Base-by-base conservation (phyloP, 495 filamentous ascomycete species). In the Penicillium longicatenatum region DNA sequence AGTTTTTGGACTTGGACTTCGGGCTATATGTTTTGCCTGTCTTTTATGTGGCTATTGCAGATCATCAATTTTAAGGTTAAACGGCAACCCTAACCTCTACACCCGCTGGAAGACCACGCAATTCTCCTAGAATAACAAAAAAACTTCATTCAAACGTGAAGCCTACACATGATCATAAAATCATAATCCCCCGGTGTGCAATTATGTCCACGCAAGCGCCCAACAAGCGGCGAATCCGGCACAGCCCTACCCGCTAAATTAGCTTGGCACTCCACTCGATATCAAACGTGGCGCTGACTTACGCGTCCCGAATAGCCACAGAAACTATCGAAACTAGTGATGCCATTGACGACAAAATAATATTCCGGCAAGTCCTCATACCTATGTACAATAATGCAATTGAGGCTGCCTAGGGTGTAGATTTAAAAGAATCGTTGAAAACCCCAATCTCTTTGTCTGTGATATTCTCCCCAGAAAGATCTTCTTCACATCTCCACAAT, bases 131-230 rank as follows among this genome's bases (percentile, higher is more conserved):
- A 10, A 14, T 35, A 12, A 35, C 2, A 14, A 12, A 1, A 14
- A 12, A 1, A 2, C 31, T 14, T 35, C 9, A 10, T 35, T 35
- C 31, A 14, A 35, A 35, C 12, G 12, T 14, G 9, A 35, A 4
- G 4, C 11, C 31, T 1, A 3, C 31, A 10, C 9, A 39, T 17
- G 6, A 16, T 17, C 7, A 0, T 6, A 30, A 29, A 48, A 48
- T 7, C 17, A 17, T 22, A 30, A 17, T 26, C 0, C 16, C 11
- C 3, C 21, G 14, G 14, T 16, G 5, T 19, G 17, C 16, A 26
- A 39, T n/a, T n/a, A 22, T 7, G 55, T 52, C 39, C 20, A 52
- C 55, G 48, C 48, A 58, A 52, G 55, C 55, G 43, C n/a, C n/a
- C 39, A 29, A 14, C n/a, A 19, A 52, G 48, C 55, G 16, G 48